Evolutionary conservation across 2,329 filamentous ascomycete species (phyloP), one percentile per base, ranked within the genome.

Genomic region (Daldinia sp.): DNA sequence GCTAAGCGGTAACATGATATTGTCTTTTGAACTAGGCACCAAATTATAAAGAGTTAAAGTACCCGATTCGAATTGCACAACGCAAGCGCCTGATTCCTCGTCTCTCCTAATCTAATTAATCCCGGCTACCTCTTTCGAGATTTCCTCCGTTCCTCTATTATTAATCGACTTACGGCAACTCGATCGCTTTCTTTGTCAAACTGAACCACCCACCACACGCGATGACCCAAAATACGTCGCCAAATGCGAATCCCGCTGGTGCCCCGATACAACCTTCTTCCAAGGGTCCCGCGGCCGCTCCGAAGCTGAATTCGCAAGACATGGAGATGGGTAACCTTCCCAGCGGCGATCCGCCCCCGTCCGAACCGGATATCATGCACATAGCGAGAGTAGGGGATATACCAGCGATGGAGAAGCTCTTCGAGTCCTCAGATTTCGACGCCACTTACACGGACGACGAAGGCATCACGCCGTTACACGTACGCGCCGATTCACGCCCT

Each of bases 391-490:
- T 96, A 70, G 95, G 96, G 59, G 93, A 99, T 75, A 87, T 97
- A 63, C 82, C 84, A 6, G 90, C 87, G 54, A 95, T 99, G 82
- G 91, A 97, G 80, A 93, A 89, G 80, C 83, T 99, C 52, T 96
- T 97, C 70, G 92, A 94, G 74, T 87, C 85, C 59, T 90, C 90
- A 69, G 92, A 91, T 71, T 92, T 86, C 76, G 91, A 93, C 76
- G 92, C 93, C 50, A 92, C 88, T 54, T 95, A 93, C 76, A 86
- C 85, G 57, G 95, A 99, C 75, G 91, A 91, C 56, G 93, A 99
- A 78, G 93, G 93, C 74, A 97, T 99, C 75, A 98, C 94, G 37
- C 93, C 95, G 66, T 80, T 99, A 77, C 95, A 98, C 83, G 94
- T 97, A 84, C 72, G 86, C 58, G 13, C 50, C 29, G 13, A 9